Evolutionary conservation across 192 early-diverging fungal genomes (phyloP), one percentile per base, ranked within the genome.

Genomic region (Globomyces pollinis-pini): DNA sequence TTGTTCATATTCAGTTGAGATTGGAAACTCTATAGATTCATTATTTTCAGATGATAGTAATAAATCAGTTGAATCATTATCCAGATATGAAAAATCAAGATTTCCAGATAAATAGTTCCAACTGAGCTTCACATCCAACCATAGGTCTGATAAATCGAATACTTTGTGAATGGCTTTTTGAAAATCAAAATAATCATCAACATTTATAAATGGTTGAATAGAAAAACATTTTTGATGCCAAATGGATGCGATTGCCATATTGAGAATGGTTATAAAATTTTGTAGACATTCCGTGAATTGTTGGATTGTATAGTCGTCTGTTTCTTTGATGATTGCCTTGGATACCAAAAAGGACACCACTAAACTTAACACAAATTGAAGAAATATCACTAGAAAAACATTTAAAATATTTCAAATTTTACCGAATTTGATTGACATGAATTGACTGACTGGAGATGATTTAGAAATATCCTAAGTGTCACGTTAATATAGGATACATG

Each of bases 301-400:
- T 39, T 70, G 76, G 38, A 59, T 65, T 53, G 76, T 73, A 73
- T 73, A 80, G 66, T 71, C 66, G 56, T 78, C 72, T 50, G 76
- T 62, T 39, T 29, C 36, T 7, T 63, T 41, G 38, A 63, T 42
- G 35, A 73, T 65, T 49, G 67, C 71, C 59, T 39, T 69, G 63
- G 66, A 69, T 39, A 70, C 73, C 2, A 80, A 73, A 64, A 76
- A 63, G 29, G 64, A 70, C 54, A 78, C 64, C 30, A 80, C 24
- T 50, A 78, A 65, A 20, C 69, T 71, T 39, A 75, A 70, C 78
- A 73, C 75, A 62, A 80, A 76, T 5, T 67, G 68, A 39, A 80
- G 50, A 45, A 80, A 80, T 26, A 80, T 67, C 18, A 80, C 69
- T n/a, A n/a, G n/a, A n/a, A n/a, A n/a, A n/a, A n/a, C n/a, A n/a